Evolutionary conservation across 345 rosid species (phyloP).

Genomic region (Excoecaria agallocha): DNA sequence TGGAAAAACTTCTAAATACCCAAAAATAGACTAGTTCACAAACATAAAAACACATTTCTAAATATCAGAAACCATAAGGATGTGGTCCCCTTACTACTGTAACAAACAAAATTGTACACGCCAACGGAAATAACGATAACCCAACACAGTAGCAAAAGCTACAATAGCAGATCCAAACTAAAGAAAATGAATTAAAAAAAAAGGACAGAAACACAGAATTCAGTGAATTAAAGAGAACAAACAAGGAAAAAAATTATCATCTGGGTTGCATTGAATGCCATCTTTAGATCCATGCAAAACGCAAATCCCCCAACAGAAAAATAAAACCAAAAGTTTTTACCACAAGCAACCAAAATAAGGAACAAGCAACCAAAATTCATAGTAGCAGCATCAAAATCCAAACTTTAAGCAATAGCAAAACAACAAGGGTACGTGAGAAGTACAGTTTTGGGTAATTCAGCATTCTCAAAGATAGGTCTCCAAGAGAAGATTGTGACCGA

Average conservation of each 20-base stretch:
- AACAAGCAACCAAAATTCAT: slow-evolving; percentile 13
- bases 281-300: slow-evolving; percentile 23
- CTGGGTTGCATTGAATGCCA: slow-evolving; percentile 7
- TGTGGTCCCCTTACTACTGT: background rate
- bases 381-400: background rate
- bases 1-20: slow-evolving; percentile 7
- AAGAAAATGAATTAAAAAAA: background rate
- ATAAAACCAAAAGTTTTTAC: background rate
- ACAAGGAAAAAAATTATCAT: background rate
- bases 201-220: background rate
- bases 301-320: background rate
- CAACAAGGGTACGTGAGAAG: background rate
- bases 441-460: slow-evolving; percentile 52
- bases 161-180: slow-evolving; percentile 12
- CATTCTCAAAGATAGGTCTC: slow-evolving; percentile 80
- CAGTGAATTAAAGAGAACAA: slow-evolving; percentile 9
- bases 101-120: background rate
- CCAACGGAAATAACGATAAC: background rate
- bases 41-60: background rate
- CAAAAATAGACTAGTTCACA: background rate
- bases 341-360: slow-evolving; percentile 2
- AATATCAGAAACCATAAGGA: background rate
- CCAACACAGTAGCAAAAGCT: slow-evolving; percentile 11
- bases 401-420: slow-evolving; percentile 2
- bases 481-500: slow-evolving; percentile 91